A percentile compares a stretch with the other conserved stretches of the same genome.
Conservation (phyloP, 306 rosid genomes). For the Sicyos edulis region DNA sequence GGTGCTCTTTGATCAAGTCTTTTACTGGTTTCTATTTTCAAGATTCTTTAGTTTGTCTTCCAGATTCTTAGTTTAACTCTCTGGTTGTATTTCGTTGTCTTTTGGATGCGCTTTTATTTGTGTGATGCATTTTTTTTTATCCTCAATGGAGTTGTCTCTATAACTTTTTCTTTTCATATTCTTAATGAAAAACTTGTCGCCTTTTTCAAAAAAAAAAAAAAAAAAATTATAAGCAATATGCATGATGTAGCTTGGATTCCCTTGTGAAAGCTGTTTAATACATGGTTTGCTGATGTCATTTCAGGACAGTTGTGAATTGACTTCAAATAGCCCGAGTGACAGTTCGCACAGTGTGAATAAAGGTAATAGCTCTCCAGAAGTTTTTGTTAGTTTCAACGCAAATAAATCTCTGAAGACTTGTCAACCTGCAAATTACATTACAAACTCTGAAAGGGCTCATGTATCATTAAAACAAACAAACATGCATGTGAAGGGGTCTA, state of each 20-base stretch:
- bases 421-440: slow-evolving; percentile 39
- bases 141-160: too few species aligned
- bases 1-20: too few species aligned
- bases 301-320: slow-evolving; percentile 80
- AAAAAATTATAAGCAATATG: slow-evolving; percentile 8
- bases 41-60: too few species aligned
- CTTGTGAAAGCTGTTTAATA: slow-evolving; percentile 20
- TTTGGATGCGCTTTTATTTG: too few species aligned
- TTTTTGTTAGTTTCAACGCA: slow-evolving; percentile 45
- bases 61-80: too few species aligned
- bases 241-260: slow-evolving; percentile 1
- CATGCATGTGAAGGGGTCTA: slow-evolving; percentile 92
- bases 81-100: too few species aligned
- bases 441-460: slow-evolving; percentile 65
- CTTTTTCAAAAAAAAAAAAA: too few species aligned
- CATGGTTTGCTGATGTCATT: slow-evolving; percentile 36
- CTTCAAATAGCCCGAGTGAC: slow-evolving; percentile 71
- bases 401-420: slow-evolving; percentile 53
- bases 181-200: too few species aligned
- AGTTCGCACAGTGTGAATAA: slow-evolving; percentile 60
- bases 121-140: too few species aligned
- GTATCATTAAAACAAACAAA: slow-evolving; percentile 60
- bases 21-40: too few species aligned
- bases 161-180: too few species aligned
- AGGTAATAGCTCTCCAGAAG: slow-evolving; percentile 71